Evolutionary conservation across 257 asterid species (phyloP).

Genomic region (Primulina eburnea): DNA sequence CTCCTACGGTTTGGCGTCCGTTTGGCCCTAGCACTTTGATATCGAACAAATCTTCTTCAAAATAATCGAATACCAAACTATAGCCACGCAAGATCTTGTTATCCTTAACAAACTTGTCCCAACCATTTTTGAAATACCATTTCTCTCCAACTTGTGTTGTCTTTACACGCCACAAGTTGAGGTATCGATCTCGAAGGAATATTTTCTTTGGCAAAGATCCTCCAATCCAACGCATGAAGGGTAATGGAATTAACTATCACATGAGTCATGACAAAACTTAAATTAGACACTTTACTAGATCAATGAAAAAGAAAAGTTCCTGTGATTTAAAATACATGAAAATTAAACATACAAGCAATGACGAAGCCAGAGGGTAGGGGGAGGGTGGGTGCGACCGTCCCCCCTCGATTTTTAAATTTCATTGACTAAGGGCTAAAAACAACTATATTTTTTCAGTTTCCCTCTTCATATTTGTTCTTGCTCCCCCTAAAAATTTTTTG

Average conservation of each 20-base stretch:
- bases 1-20: constrained; percentile 8
- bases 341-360: too few species aligned
- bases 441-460: too few species aligned
- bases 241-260: constrained; percentile 11
- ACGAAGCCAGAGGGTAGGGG: too few species aligned
- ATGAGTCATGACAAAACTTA: too few species aligned
- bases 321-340: too few species aligned
- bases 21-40: constrained; percentile 14
- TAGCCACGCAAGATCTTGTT: constrained; percentile 23
- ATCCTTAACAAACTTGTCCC: constrained; percentile 26
- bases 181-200: constrained; percentile 20
- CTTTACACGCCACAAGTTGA: constrained; percentile 30
- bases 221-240: neutral
- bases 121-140: constrained; percentile 31
- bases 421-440: too few species aligned
- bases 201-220: constrained; percentile 12
- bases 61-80: constrained; percentile 18
- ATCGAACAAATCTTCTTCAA: constrained; percentile 16
- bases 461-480: too few species aligned
- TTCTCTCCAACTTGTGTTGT: constrained; percentile 10
- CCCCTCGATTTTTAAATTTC: too few species aligned
- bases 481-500: too few species aligned
- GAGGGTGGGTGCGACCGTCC: too few species aligned
- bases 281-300: too few species aligned
- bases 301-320: too few species aligned